These are phyloP conservation scores for Eucalyptus sideroxylon DNA, from an alignment of 345 rosid genomes.

Conservation along the genomic window DNA sequence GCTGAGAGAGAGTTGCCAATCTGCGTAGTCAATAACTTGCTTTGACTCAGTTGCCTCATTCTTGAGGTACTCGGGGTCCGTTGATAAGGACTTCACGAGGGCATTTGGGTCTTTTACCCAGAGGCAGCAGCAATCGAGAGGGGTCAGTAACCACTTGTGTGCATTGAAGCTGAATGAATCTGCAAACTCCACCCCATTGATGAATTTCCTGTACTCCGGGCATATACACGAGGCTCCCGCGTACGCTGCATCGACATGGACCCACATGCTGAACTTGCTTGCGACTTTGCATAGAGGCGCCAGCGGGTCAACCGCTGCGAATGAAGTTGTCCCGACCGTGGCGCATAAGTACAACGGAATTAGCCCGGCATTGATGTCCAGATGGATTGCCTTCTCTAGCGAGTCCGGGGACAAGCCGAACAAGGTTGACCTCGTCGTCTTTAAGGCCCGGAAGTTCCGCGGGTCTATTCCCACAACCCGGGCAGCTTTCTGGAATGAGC, in stretches of 20 bases:
- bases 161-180: slow-evolving; percentile 49
- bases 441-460: slow-evolving; percentile 22
- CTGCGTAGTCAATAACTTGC: slow-evolving; percentile 34
- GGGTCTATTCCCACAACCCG: slow-evolving; percentile 31
- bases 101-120: slow-evolving; percentile 40
- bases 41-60: slow-evolving; percentile 14
- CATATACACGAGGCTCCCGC: slow-evolving; percentile 44
- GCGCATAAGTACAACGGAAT: slow-evolving; percentile 19
- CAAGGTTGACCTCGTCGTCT: slow-evolving; percentile 7
- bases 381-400: not conserved
- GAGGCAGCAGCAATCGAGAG: slow-evolving; percentile 39
- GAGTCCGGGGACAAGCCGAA: slow-evolving; percentile 2
- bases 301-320: slow-evolving; percentile 14
- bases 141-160: slow-evolving; percentile 51
- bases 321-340: slow-evolving; percentile 26
- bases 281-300: slow-evolving; percentile 3
- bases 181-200: slow-evolving; percentile 35
- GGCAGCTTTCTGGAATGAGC: slow-evolving; percentile 12
- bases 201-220: slow-evolving; percentile 28
- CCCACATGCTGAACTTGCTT: slow-evolving; percentile 12
- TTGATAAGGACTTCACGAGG: slow-evolving; percentile 24
- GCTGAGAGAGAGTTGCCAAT: slow-evolving; percentile 47
- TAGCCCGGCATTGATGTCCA: slow-evolving; percentile 3
- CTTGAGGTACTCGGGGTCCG: slow-evolving; percentile 26
- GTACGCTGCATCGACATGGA: slow-evolving; percentile 50